A percentile compares a stretch with the other conserved stretches of the same genome.
These are phyloP conservation scores for Suillus discolor DNA, from an alignment of 768 basidiomycete species.

Conservation along the genomic window DNA sequence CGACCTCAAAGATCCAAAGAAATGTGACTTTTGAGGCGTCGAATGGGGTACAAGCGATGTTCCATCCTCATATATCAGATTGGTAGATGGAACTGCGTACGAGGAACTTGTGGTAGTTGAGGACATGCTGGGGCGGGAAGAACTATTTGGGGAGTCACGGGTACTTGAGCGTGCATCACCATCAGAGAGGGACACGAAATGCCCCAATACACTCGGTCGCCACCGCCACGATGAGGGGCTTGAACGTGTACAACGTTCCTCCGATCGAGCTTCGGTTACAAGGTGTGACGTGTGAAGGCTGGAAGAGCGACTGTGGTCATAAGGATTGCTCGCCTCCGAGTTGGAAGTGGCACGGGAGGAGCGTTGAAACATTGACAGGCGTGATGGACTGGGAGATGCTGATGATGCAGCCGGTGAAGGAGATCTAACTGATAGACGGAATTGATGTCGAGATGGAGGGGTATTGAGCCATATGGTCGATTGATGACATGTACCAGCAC, in stretches of 20 bases:
- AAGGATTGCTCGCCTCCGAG: constrained; percentile 28
- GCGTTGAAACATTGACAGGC: constrained; percentile 47
- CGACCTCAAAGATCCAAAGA: constrained; percentile 36
- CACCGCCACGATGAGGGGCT: constrained; percentile 45
- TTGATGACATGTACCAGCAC: constrained; percentile 32
- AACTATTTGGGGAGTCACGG: constrained; percentile 43
- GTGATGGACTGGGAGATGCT: constrained; percentile 38
- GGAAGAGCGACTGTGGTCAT: constrained; percentile 49
- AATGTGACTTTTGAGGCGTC: constrained; percentile 35
- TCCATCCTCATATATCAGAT: constrained; percentile 42
- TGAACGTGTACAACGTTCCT: constrained; percentile 16
- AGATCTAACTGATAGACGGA: constrained; percentile 45
- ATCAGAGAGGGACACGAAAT: constrained; percentile 55
- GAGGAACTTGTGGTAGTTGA: constrained; percentile 58
- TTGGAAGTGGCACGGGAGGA: constrained; percentile 29
- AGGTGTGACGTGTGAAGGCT: constrained; percentile 50
- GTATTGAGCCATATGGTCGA: constrained; percentile 38
- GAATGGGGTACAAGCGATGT: constrained; percentile 41
- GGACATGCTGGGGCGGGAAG: constrained; percentile 61
- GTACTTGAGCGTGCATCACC: constrained; percentile 45
- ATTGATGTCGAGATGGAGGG: constrained; percentile 42
- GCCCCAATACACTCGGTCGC: constrained; percentile 67
- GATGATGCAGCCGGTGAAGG: constrained; percentile 43
- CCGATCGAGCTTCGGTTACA: constrained; percentile 13
- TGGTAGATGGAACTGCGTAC: constrained; percentile 38